Conservation (phyloP, 2,329 filamentous ascomycete genomes). For the Alternaria metachromatica region DNA sequence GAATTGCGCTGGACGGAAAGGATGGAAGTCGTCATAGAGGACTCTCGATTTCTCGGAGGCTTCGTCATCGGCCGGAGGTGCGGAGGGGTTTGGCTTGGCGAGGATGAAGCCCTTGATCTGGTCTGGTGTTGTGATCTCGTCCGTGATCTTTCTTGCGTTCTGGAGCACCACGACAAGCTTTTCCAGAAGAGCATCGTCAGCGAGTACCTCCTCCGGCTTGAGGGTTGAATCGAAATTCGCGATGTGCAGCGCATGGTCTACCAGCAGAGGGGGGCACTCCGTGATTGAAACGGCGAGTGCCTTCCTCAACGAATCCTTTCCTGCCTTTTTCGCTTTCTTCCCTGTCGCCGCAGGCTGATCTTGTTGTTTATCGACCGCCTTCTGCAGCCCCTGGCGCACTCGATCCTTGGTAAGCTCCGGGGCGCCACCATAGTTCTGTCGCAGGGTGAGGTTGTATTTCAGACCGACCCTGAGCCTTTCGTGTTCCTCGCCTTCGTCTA, state of each 20-base stretch:
- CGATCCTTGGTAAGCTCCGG: constrained; percentile 77
- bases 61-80: constrained; percentile 47
- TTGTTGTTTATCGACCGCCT: constrained; percentile 66
- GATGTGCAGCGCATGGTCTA: constrained; percentile 82
- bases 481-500: constrained; percentile 81
- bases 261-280: constrained; percentile 84
- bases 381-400: constrained; percentile 71
- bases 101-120: constrained; percentile 85
- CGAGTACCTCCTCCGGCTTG: constrained; percentile 73
- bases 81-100: constrained; percentile 63
- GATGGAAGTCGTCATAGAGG: constrained; percentile 94
- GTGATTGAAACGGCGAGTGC: constrained; percentile 83
- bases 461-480: constrained; percentile 80
- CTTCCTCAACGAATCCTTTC: constrained; percentile 77
- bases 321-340: constrained; percentile 76
- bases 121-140: constrained; percentile 70
- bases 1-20: constrained; percentile 84
- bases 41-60: constrained; percentile 56
- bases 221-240: constrained; percentile 72
- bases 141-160: constrained; percentile 72
- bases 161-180: constrained; percentile 71
- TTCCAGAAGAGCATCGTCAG: constrained; percentile 68
- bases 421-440: constrained; percentile 82
- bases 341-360: constrained; percentile 55
- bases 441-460: constrained; percentile 78